These are phyloP conservation scores for Blastobotrys malaysiensis DNA, from an alignment of 1,139 yeast species.

Conservation along the genomic window DNA sequence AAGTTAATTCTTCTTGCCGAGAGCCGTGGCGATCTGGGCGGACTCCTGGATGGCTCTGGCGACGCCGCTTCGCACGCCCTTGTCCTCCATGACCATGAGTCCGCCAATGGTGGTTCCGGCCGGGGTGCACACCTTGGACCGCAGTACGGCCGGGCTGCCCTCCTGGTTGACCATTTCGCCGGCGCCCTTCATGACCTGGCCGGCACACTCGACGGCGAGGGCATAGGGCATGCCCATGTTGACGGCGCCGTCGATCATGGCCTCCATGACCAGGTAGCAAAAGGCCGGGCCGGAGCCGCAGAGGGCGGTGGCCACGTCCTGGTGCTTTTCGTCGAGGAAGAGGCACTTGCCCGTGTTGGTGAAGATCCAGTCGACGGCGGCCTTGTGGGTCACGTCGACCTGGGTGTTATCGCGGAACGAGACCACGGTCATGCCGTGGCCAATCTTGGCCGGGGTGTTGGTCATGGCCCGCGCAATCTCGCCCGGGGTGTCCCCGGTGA, in stretches of 20 bases:
- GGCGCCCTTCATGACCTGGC: constrained; percentile 95
- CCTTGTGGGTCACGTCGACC: constrained; percentile 47
- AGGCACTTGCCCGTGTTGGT: constrained; percentile 49
- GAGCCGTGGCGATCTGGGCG: constrained; percentile 71
- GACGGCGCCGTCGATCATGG: constrained; percentile 90
- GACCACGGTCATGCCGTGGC: constrained; percentile 90
- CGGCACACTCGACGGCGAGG: constrained; percentile 83
- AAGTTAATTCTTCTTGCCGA: constrained; percentile 47
- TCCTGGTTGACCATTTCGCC: constrained; percentile 76
- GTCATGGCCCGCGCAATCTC: constrained; percentile 91
- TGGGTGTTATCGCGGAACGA: constrained; percentile 31
- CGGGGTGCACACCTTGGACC: constrained; percentile 91
- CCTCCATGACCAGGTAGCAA: constrained; percentile 81
- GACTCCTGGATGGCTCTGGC: constrained; percentile 90
- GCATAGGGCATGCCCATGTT: constrained; percentile 90
- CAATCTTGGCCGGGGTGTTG: constrained; percentile 88
- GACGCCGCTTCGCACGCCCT: constrained; percentile 80
- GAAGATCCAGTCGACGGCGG: constrained; percentile 52
- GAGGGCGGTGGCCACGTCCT: constrained; percentile 94
- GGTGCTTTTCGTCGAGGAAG: constrained; percentile 59
- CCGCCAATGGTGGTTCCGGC: constrained; percentile 99
- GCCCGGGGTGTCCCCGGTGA: constrained; percentile 38
- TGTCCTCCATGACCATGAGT: constrained; percentile 83
- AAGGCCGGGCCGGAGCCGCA: constrained; percentile 98
- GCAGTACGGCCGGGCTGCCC: constrained; percentile 92